Conservation (phyloP, 306 rosid species). For the Dalbergia cochinchinensis region DNA sequence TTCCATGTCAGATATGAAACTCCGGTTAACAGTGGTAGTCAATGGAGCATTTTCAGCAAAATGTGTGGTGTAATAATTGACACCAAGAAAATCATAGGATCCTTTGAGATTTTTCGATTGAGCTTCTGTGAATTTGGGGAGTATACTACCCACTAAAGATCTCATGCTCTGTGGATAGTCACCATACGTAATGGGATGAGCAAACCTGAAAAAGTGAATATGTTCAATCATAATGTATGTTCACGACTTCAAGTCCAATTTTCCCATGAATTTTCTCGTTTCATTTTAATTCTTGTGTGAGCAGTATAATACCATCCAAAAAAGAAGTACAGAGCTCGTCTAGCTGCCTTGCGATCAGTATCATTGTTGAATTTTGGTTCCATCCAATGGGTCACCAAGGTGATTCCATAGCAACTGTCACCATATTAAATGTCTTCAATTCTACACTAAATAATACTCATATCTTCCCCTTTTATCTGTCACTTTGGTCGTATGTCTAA, state of each 20-base stretch:
- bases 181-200: constrained; percentile 65
- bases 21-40: too few species aligned
- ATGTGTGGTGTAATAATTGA: constrained; percentile 65
- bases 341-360: constrained; percentile 40
- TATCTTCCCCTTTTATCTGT: not conserved
- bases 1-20: too few species aligned
- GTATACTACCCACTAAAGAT: constrained; percentile 52
- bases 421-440: not conserved
- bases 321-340: constrained; percentile 44
- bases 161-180: constrained; percentile 60
- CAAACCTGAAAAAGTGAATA: constrained; percentile 50
- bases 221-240: not conserved
- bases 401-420: constrained; percentile 30
- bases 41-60: constrained; percentile 48
- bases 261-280: not conserved
- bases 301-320: constrained; percentile 50
- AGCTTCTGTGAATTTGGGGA: constrained; percentile 59
- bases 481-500: too few species aligned
- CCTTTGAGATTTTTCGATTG: constrained; percentile 48
- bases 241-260: not conserved
- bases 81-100: constrained; percentile 70
- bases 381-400: constrained; percentile 45
- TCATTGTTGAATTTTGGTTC: constrained; percentile 39
- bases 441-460: not conserved
- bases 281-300: too few species aligned